A percentile compares a stretch with the other conserved stretches of the same genome.
These are phyloP conservation scores for Antarctomyces pellizariae DNA, from an alignment of 495 filamentous ascomycete genomes.

Conservation along the genomic window DNA sequence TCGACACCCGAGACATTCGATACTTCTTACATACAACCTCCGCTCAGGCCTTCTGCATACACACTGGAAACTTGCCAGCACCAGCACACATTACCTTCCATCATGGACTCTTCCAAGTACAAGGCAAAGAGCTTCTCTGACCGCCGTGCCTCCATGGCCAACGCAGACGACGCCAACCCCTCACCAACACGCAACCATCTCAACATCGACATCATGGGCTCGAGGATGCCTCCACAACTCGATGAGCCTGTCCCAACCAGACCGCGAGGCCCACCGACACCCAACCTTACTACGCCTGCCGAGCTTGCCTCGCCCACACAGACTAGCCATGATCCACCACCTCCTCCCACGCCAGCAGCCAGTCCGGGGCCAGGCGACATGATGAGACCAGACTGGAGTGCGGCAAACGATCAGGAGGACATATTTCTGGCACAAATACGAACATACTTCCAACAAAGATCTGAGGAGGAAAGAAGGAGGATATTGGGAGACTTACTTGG, in stretches of 20 bases:
- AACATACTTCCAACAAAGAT: constrained; percentile 25
- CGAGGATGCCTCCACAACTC: constrained; percentile 10
- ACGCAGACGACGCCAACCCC: background rate
- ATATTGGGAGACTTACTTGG: constrained; percentile 69
- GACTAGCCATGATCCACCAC: constrained; percentile 19
- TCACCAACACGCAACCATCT: no score
- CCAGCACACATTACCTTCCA: background rate
- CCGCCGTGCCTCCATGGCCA: constrained; percentile 9
- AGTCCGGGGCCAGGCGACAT: constrained; percentile 30
- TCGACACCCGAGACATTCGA: no score
- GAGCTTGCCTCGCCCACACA: constrained; percentile 23
- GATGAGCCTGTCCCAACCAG: constrained; percentile 24
- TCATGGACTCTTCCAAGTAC: constrained; percentile 10
- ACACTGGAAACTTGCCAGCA: no score
- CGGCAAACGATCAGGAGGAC: constrained; percentile 26
- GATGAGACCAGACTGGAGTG: constrained; percentile 26
- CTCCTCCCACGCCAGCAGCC: constrained; percentile 30
- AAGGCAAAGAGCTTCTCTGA: constrained; percentile 12
- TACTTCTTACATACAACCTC: no score
- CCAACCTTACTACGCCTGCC: constrained; percentile 31
- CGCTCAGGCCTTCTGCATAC: no score
- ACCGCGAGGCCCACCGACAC: constrained; percentile 29
- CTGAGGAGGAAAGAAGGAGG: constrained; percentile 26
- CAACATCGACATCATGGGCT: constrained; percentile 9
- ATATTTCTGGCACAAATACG: constrained; percentile 23